These are phyloP conservation scores for Umbelopsis sp. DNA, from an alignment of 192 early-diverging fungal genomes.

Conservation along the genomic window DNA sequence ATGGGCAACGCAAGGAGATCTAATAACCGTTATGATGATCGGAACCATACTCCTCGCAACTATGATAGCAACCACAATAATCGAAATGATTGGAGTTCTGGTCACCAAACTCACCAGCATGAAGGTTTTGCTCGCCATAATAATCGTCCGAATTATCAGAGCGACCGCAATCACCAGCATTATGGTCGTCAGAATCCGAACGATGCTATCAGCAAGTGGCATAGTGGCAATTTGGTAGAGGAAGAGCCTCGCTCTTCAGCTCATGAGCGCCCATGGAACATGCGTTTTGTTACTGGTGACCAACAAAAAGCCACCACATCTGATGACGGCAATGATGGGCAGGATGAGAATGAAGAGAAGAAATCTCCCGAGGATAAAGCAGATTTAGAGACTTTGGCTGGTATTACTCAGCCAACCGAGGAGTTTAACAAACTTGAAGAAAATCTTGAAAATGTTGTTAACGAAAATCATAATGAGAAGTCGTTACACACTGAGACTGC, in stretches of 20 bases:
- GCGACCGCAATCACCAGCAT: no score
- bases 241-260: background rate
- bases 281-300: background rate
- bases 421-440: background rate
- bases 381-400: background rate
- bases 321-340: background rate
- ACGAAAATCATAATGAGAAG: no score
- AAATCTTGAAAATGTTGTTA: no score
- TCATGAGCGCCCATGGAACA: slow-evolving; percentile 1
- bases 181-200: no score
- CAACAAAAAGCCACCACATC: background rate
- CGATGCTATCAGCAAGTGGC: no score
- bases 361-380: background rate
- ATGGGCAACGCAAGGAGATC: background rate
- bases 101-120: background rate
- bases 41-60: background rate
- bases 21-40: slow-evolving; percentile 1
- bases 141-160: background rate
- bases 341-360: background rate
- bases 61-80: background rate
- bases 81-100: background rate
- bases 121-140: background rate
- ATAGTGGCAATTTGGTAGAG: no score
- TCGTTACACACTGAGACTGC: no score
- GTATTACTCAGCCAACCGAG: background rate